Evolutionary conservation across 768 basidiomycete genomes (phyloP).

Genomic region (Boletus barrowsii): DNA sequence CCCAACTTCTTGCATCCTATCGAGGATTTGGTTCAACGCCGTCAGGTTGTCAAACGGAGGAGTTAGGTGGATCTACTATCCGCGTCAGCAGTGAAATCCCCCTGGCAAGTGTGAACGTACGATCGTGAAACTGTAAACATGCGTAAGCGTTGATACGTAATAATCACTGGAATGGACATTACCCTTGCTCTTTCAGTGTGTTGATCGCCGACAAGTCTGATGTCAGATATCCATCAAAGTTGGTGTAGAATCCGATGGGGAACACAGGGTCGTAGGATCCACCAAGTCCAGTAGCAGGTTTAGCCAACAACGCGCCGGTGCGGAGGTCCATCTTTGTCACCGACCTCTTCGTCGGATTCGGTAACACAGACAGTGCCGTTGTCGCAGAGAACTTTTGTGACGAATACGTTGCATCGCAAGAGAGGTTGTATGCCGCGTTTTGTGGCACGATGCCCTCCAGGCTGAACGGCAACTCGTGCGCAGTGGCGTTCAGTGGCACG

Average conservation of each 20-base stretch:
- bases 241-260: constrained; percentile 45
- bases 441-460: constrained; percentile 45
- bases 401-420: constrained; percentile 29
- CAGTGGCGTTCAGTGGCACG: constrained; percentile 52
- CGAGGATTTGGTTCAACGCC: constrained; percentile 53
- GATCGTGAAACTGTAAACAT: constrained; percentile 20
- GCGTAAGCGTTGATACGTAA: neutral
- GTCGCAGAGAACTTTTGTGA: constrained; percentile 44
- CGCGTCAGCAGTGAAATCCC: neutral
- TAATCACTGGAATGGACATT: neutral
- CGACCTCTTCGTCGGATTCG: constrained; percentile 47
- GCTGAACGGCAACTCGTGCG: constrained; percentile 47
- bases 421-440: constrained; percentile 27
- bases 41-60: constrained; percentile 64
- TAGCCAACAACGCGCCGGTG: constrained; percentile 53
- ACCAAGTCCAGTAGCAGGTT: constrained; percentile 47
- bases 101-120: constrained; percentile 23
- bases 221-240: constrained; percentile 33
- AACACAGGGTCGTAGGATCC: constrained; percentile 51
- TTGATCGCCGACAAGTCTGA: constrained; percentile 25
- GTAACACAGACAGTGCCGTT: constrained; percentile 47
- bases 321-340: constrained; percentile 65
- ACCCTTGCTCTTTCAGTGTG: constrained; percentile 33
- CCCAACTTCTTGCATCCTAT: constrained; percentile 68
- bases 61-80: constrained; percentile 59